Percentiles rank a stretch among this genome's conserved stretches.
These are phyloP conservation scores for Tricholoma furcatifolium DNA, from an alignment of 768 basidiomycete genomes.

Conservation along the genomic window DNA sequence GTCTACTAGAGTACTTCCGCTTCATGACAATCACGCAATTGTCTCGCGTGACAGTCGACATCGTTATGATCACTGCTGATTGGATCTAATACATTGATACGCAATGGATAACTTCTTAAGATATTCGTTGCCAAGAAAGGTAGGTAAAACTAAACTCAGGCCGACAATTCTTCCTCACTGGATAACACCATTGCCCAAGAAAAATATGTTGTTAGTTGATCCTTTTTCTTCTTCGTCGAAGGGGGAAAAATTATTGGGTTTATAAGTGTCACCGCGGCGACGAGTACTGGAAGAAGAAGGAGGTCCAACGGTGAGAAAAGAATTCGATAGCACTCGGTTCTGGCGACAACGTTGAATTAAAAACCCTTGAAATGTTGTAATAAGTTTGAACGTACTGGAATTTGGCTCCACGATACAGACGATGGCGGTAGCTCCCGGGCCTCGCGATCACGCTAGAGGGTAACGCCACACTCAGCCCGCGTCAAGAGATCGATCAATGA, in stretches of 20 bases:
- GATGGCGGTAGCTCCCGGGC: too few relatives aligned
- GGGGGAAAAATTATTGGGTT: background rate
- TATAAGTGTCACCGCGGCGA: background rate
- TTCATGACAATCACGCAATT: background rate
- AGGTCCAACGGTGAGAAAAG: background rate
- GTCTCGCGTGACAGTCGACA: too few relatives aligned
- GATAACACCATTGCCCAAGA: slow-evolving; percentile 2
- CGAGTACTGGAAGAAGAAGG: too few relatives aligned
- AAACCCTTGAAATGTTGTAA: background rate
- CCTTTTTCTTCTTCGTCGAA: background rate
- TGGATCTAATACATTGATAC: too few relatives aligned
- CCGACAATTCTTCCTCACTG: background rate
- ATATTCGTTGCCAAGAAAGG: background rate
- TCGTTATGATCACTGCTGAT: too few relatives aligned
- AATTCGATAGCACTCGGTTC: slow-evolving; percentile 3
- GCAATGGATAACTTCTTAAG: too few relatives aligned
- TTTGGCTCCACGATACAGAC: too few relatives aligned
- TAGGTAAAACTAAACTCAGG: background rate
- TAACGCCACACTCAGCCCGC: too few relatives aligned
- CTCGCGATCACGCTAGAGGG: too few relatives aligned
- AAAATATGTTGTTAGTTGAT: background rate
- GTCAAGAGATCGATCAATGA: too few relatives aligned
- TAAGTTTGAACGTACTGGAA: background rate
- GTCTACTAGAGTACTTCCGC: too few relatives aligned
- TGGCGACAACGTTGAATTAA: background rate